phyloP scores from a whole-genome alignment of 2,329 filamentous ascomycete genomes.

The Macrophomina tecta region DNA sequence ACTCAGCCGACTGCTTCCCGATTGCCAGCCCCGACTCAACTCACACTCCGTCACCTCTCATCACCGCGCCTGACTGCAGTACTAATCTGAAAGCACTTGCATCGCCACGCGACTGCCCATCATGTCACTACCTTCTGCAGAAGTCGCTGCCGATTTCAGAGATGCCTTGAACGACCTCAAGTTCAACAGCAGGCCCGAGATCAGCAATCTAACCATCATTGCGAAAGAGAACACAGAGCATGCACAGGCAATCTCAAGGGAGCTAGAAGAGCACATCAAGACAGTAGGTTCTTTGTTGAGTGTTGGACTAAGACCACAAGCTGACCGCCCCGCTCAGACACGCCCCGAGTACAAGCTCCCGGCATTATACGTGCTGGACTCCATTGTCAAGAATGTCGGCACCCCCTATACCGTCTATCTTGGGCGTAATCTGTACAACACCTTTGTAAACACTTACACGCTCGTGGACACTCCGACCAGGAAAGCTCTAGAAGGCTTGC shows the following conservation, averaged over 20 bases:
- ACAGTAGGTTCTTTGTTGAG: slow-evolving; percentile 70
- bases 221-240: slow-evolving; percentile 97
- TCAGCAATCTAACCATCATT: slow-evolving; percentile 96
- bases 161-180: slow-evolving; percentile 91
- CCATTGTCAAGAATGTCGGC: slow-evolving; percentile 97
- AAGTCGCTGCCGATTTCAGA: slow-evolving; percentile 94
- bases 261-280: slow-evolving; percentile 90
- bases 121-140: slow-evolving; percentile 74
- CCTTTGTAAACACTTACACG: slow-evolving; percentile 96
- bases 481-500: slow-evolving; percentile 93
- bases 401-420: slow-evolving; percentile 97
- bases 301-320: slow-evolving; percentile 1
- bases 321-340: slow-evolving; percentile 66
- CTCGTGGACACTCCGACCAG: slow-evolving; percentile 83
- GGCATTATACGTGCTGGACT: slow-evolving; percentile 96
- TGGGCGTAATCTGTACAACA: slow-evolving; percentile 86
- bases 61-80: slow-evolving; percentile 29
- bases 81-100: slow-evolving; percentile 31
- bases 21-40: slow-evolving; percentile 33
- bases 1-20: slow-evolving; percentile 17
- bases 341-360: slow-evolving; percentile 88
- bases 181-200: slow-evolving; percentile 90
- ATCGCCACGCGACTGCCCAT: slow-evolving; percentile 46
- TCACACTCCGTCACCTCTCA: slow-evolving; percentile 29
- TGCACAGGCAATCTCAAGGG: slow-evolving; percentile 88